Evolutionary conservation across 2,329 filamentous ascomycete genomes (phyloP).

Genomic region (Diaporthe velutina): DNA sequence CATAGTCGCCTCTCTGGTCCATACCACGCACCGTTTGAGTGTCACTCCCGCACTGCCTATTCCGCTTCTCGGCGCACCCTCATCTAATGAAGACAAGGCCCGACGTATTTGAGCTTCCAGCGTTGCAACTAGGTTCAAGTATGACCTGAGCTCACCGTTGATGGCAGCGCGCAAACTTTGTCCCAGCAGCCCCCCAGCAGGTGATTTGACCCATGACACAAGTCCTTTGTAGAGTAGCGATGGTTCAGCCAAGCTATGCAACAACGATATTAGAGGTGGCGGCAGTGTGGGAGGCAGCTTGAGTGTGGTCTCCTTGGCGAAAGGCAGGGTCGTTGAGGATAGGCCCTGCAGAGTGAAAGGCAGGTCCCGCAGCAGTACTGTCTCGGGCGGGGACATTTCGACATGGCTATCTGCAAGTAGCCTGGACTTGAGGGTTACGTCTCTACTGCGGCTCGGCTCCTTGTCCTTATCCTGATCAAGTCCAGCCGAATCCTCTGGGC

Average conservation of each 20-base stretch:
- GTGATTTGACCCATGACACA: slow-evolving; percentile 83
- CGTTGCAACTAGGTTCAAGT: slow-evolving; percentile 90
- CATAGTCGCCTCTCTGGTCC: slow-evolving; percentile 98
- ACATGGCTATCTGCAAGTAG: slow-evolving; percentile 69
- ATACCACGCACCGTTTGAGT: slow-evolving; percentile 93
- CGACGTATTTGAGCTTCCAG: slow-evolving; percentile 92
- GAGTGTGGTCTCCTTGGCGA: slow-evolving; percentile 76
- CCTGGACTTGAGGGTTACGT: slow-evolving; percentile 69
- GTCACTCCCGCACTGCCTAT: slow-evolving; percentile 92
- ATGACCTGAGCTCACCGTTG: slow-evolving; percentile 85
- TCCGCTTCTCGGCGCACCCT: slow-evolving; percentile 74
- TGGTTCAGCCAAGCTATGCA: slow-evolving; percentile 92
- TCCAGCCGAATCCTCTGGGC: slow-evolving; percentile 52
- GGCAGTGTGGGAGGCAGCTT: slow-evolving; percentile 85
- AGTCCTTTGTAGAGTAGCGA: slow-evolving; percentile 90
- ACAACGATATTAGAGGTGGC: slow-evolving; percentile 84
- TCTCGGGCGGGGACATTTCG: slow-evolving; percentile 73
- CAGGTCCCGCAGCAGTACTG: slow-evolving; percentile 79
- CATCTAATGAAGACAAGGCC: slow-evolving; percentile 81
- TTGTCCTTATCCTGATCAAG: slow-evolving; percentile 42
- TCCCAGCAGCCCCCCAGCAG: slow-evolving; percentile 85
- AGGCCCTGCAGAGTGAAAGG: slow-evolving; percentile 95
- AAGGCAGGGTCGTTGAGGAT: slow-evolving; percentile 86
- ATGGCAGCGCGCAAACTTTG: slow-evolving; percentile 94
- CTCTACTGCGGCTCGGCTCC: slow-evolving; percentile 54